Conservation (phyloP, 2,329 filamentous ascomycete genomes). For the Lecanicillium sp. region DNA sequence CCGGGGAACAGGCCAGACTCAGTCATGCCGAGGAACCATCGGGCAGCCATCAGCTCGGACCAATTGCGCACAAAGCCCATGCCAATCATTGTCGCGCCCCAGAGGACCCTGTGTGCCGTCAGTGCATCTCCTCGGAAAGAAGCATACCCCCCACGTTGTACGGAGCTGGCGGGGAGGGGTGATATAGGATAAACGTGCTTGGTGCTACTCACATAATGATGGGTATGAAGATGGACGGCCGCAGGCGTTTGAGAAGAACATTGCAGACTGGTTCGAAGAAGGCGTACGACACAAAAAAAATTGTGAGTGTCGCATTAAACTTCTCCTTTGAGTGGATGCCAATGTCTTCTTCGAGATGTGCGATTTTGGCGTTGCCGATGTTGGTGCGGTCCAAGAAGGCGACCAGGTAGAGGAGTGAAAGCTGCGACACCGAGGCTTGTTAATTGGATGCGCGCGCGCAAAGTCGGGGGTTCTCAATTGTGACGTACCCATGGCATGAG, state of each 20-base stretch:
- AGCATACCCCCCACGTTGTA: background rate
- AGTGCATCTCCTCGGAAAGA: background rate
- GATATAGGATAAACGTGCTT: background rate
- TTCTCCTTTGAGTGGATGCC: slow-evolving; percentile 51
- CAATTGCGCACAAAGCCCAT: slow-evolving; percentile 63
- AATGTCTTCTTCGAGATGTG: slow-evolving; percentile 49
- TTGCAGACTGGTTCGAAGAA: slow-evolving; percentile 76
- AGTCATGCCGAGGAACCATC: slow-evolving; percentile 65
- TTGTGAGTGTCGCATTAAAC: slow-evolving; percentile 71
- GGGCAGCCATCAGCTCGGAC: slow-evolving; percentile 58
- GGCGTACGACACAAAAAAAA: slow-evolving; percentile 84
- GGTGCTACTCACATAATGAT: slow-evolving; percentile 63
- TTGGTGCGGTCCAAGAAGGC: slow-evolving; percentile 74
- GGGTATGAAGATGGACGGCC: slow-evolving; percentile 74
- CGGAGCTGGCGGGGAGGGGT: background rate
- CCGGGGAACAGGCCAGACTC: slow-evolving; percentile 74
- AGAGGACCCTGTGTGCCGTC: slow-evolving; percentile 41
- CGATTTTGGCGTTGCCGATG: slow-evolving; percentile 64
- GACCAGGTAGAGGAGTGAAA: slow-evolving; percentile 66
- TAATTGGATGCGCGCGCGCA: no score
- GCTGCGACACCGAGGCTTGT: slow-evolving; percentile 32
- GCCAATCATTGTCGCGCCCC: slow-evolving; percentile 64
- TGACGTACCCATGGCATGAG: slow-evolving; percentile 52
- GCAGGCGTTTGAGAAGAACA: slow-evolving; percentile 67
- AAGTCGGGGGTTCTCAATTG: no score